Evolutionary conservation across 129 eudicot genomes (phyloP).

Genomic region (Scalesia atractyloides): DNA sequence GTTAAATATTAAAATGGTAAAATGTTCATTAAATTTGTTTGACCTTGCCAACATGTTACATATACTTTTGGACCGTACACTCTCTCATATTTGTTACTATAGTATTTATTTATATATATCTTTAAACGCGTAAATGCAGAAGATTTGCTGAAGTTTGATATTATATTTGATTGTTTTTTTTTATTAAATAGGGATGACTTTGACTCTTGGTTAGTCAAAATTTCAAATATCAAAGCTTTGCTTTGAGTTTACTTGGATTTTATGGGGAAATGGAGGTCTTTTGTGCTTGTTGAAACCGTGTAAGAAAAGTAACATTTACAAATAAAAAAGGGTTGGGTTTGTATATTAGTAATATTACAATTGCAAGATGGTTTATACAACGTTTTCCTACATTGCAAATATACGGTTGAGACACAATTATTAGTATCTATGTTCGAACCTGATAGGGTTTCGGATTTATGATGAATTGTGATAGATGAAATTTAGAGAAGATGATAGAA

Average conservation of each 20-base stretch:
- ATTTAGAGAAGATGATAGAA: too few relatives aligned
- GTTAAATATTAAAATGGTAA: constrained; percentile 17
- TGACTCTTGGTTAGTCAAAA: constrained; percentile 32
- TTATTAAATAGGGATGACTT: neutral
- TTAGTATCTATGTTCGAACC: too few relatives aligned
- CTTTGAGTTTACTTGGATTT: constrained; percentile 30
- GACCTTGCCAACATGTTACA: constrained; percentile 13
- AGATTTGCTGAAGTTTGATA: neutral
- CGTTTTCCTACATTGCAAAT: too few relatives aligned
- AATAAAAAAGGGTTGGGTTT: too few relatives aligned
- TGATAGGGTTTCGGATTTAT: too few relatives aligned
- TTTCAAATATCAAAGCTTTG: constrained; percentile 8
- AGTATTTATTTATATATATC: constrained; percentile 10
- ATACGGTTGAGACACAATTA: too few relatives aligned
- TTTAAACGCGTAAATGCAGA: constrained; percentile 16
- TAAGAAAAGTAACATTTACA: neutral
- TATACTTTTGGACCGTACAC: neutral
- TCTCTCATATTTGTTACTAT: constrained; percentile 12
- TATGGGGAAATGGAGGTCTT: constrained; percentile 25
- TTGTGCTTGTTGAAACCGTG: constrained; percentile 31
- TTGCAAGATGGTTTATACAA: too few relatives aligned
- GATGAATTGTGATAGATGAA: too few relatives aligned
- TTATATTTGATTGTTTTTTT: constrained; percentile 6
- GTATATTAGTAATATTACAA: too few relatives aligned
- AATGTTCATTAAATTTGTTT: constrained; percentile 22